Percentiles rank a stretch among this genome's conserved stretches.
Evolutionary conservation across 371 early-diverging fungal species (phyloP).

Genomic region (Mucor circinelloides): DNA sequence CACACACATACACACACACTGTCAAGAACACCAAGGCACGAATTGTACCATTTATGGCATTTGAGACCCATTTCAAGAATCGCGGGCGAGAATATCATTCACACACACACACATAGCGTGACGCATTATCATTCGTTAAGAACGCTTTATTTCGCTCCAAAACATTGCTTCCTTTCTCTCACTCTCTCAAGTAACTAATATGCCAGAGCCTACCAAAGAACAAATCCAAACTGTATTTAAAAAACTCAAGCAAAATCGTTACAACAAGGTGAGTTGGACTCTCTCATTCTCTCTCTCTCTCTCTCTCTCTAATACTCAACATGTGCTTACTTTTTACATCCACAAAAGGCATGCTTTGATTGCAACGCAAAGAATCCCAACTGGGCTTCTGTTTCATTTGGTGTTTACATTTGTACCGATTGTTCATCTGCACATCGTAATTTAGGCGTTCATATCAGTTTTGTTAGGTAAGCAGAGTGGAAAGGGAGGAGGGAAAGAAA

Average conservation of each 20-base stretch:
- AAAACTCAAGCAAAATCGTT: constrained; percentile 74
- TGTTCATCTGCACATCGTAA: constrained; percentile 96
- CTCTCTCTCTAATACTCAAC: background rate
- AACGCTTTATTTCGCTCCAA: background rate
- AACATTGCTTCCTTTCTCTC: background rate
- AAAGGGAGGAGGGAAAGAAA: no score
- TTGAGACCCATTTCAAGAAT: background rate
- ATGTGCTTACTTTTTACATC: background rate
- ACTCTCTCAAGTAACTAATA: constrained; percentile 8
- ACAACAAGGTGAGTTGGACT: constrained; percentile 77
- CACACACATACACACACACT: no score
- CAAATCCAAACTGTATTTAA: constrained; percentile 81
- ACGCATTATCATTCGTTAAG: background rate
- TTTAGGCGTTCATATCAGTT: constrained; percentile 95
- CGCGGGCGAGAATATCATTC: background rate
- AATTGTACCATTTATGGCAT: background rate
- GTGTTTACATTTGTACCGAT: constrained; percentile 97
- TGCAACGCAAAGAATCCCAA: constrained; percentile 96
- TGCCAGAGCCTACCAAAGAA: constrained; percentile 72
- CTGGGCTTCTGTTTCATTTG: constrained; percentile 97
- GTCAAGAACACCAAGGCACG: background rate
- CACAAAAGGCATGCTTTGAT: constrained; percentile 92
- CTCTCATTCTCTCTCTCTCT: background rate
- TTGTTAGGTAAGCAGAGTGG: constrained; percentile 76
- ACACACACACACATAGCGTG: constrained; percentile 1